These are phyloP conservation scores for Tuber indicum DNA, from an alignment of 495 filamentous ascomycete genomes.

Conservation along the genomic window DNA sequence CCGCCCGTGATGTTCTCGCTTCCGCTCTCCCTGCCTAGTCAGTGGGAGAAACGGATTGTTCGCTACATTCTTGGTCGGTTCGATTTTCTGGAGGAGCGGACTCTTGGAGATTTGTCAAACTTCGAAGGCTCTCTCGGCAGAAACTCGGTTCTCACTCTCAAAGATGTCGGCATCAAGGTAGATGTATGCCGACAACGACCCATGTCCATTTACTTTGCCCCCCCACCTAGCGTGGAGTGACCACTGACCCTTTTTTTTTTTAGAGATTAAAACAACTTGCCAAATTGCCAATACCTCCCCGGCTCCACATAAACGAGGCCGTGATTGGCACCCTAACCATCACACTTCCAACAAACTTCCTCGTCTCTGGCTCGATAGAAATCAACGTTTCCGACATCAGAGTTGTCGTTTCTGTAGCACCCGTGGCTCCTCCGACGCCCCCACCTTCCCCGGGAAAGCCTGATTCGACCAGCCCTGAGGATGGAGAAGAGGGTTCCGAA, in stretches of 20 bases:
- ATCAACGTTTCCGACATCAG: slow-evolving; percentile 33
- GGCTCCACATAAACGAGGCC: slow-evolving; percentile 30
- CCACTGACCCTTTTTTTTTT: slow-evolving; percentile 1
- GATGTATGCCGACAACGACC: slow-evolving; percentile 24
- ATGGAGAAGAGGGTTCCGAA: slow-evolving; percentile 30
- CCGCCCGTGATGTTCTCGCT: slow-evolving; percentile 29
- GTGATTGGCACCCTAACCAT: slow-evolving; percentile 40
- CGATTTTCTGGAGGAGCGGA: slow-evolving; percentile 37
- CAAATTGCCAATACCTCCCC: slow-evolving; percentile 10
- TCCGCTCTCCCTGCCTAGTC: slow-evolving; percentile 28
- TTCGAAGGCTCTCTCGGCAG: slow-evolving; percentile 34
- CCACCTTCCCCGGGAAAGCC: slow-evolving; percentile 4
- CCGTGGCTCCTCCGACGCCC: slow-evolving; percentile 14
- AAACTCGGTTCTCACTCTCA: slow-evolving; percentile 32
- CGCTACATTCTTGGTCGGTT: slow-evolving; percentile 35
- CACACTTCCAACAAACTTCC: slow-evolving; percentile 39
- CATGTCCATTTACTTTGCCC: not conserved
- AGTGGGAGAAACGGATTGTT: slow-evolving; percentile 40
- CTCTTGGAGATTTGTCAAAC: slow-evolving; percentile 35
- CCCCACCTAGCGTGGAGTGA: not conserved
- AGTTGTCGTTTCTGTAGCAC: slow-evolving; percentile 23
- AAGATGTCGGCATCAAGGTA: slow-evolving; percentile 39
- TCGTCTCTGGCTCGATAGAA: slow-evolving; percentile 35
- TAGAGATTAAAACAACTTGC: slow-evolving; percentile 31
- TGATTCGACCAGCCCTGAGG: not conserved